Evolutionary conservation across 352 stramenopile genomes (phyloP), one percentile per base, ranked within the genome.

Genomic region (Peronospora farinosa): DNA sequence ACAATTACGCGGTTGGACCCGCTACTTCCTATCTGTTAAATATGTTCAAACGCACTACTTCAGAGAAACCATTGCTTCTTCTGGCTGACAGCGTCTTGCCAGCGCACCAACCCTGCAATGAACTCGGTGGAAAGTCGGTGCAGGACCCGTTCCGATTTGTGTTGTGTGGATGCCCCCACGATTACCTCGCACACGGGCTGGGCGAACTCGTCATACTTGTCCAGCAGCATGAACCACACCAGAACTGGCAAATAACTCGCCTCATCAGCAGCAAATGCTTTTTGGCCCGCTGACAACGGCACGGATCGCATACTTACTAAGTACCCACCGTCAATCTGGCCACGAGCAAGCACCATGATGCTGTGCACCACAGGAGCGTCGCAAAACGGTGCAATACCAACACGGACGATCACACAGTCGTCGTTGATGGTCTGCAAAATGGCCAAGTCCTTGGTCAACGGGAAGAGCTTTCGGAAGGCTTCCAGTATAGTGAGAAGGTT

Each of bases 341-440:
- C 65, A 16, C 65, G 61, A 16, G 65, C 65, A 11, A 74, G 51
- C 47, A 74, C 65, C 56, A 69, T 25, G 15, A 74, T 59, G 44
- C 65, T 74, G 47, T 74, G 65, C 40, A 67, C 51, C 35, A 71
- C 57, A 5, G 60, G 51, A n/a, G 54, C 62, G 28, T 70, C 65
- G 13, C 10, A 42, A 15, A 53, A 35, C 32, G 61, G 49, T 13
- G 61, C 51, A 7, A 69, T 60, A 21, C 65, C 65, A 21, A 74
- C 44, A 30, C 65, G 61, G 8, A 74, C 50, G 15, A 71, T 48
- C 3, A 74, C 52, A n/a, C 65, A 74, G 58, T 74, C 65, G 44
- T 74, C 61, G 40, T 74, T 74, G n/a, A 74, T 67, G 10, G 58
- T 71, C 40, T 74, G 65, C 35, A 74, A 40, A 30, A 74, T 43